Percentiles rank a stretch among this genome's conserved stretches.
Conservation (phyloP, 768 basidiomycete genomes). For the Obba rivulosa region DNA sequence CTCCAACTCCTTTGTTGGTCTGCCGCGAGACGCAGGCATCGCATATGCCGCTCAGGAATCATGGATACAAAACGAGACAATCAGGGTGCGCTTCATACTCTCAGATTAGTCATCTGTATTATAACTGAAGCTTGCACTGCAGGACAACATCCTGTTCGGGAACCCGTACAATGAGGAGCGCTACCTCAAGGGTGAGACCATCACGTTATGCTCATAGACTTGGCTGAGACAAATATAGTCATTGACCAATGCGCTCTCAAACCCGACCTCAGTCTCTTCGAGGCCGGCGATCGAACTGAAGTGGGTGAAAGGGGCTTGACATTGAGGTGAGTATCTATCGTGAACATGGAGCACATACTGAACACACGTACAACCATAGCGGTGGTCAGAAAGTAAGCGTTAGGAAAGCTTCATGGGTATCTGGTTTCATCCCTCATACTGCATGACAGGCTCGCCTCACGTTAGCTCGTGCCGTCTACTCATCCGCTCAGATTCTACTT, state of each 20-base stretch:
- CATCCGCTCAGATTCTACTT: slow-evolving; percentile 52
- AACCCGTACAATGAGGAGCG: slow-evolving; percentile 38
- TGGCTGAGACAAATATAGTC: no score
- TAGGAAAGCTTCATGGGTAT: not conserved
- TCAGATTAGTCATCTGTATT: slow-evolving; percentile 55
- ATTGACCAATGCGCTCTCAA: slow-evolving; percentile 31
- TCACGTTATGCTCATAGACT: not conserved
- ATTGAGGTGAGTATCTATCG: slow-evolving; percentile 16
- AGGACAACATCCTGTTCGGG: slow-evolving; percentile 51
- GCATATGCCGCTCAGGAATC: slow-evolving; percentile 82
- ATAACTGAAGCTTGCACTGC: slow-evolving; percentile 40
- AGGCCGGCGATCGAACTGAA: slow-evolving; percentile 35
- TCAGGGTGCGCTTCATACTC: slow-evolving; percentile 35
- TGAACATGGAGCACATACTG: not conserved
- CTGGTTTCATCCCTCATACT: not conserved
- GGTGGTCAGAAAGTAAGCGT: slow-evolving; percentile 43
- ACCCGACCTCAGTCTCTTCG: slow-evolving; percentile 27
- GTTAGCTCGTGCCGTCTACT: slow-evolving; percentile 57
- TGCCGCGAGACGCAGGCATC: slow-evolving; percentile 66
- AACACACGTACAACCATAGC: slow-evolving; percentile 7
- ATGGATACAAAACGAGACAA: slow-evolving; percentile 82
- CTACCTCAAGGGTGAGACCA: slow-evolving; percentile 33
- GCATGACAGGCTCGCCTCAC: slow-evolving; percentile 39
- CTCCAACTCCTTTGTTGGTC: slow-evolving; percentile 59
- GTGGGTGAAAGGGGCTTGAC: slow-evolving; percentile 54